Conservation (phyloP, 345 rosid species). For the Limnanthes douglasii region DNA sequence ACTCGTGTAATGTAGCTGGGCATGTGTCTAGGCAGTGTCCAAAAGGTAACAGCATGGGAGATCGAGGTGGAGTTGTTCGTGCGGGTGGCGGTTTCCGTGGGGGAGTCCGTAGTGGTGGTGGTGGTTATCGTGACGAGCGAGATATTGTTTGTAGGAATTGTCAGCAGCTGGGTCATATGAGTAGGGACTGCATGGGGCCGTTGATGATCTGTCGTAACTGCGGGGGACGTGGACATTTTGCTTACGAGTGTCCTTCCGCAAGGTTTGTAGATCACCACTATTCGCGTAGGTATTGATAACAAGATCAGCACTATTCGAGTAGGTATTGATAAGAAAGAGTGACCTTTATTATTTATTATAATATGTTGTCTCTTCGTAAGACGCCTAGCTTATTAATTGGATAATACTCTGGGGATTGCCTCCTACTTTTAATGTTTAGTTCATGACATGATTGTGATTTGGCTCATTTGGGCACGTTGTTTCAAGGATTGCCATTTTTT, state of each 20-base stretch:
- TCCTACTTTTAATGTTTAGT: too few relatives aligned
- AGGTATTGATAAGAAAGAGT: too few relatives aligned
- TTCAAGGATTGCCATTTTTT: too few relatives aligned
- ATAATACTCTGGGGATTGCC: too few relatives aligned
- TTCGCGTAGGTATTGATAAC: too few relatives aligned
- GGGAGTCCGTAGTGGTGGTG: slow-evolving; percentile 26
- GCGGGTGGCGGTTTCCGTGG: slow-evolving; percentile 10
- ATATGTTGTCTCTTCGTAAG: too few relatives aligned
- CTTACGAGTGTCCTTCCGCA: slow-evolving; percentile 77
- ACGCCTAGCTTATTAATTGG: too few relatives aligned
- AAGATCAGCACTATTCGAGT: too few relatives aligned
- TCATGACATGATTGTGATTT: too few relatives aligned
- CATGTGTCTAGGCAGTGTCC: slow-evolving; percentile 84
- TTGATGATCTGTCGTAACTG: slow-evolving; percentile 82
- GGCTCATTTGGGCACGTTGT: too few relatives aligned
- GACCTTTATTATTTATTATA: too few relatives aligned
- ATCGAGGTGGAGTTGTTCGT: slow-evolving; percentile 18
- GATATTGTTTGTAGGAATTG: slow-evolving; percentile 65
- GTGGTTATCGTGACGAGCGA: slow-evolving; percentile 19
- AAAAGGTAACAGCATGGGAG: slow-evolving; percentile 33
- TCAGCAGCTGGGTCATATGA: slow-evolving; percentile 73
- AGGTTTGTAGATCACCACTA: slow-evolving; percentile 46
- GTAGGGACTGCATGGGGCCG: slow-evolving; percentile 63
- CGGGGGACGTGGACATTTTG: slow-evolving; percentile 90
- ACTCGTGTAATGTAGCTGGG: slow-evolving; percentile 63